Conservation (phyloP, 306 rosid genomes). For the Sophora flavescens region DNA sequence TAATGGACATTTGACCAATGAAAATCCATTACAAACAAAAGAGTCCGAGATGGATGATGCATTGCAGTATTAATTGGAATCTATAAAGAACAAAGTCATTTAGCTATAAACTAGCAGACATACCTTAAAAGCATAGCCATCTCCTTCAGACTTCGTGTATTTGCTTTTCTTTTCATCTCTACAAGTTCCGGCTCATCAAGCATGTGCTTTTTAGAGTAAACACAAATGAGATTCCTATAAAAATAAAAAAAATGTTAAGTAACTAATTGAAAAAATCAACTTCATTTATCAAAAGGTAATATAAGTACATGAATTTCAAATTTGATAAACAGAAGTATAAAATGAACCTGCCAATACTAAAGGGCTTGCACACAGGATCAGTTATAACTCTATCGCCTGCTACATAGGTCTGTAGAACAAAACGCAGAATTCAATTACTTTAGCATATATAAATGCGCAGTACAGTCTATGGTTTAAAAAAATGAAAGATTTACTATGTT, state of each 20-base stretch:
- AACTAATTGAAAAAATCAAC: constrained; percentile 25
- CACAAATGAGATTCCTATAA: constrained; percentile 92
- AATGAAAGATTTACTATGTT: constrained; percentile 65
- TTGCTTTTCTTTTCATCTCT: constrained; percentile 90
- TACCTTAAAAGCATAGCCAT: constrained; percentile 93
- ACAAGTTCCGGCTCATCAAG: constrained; percentile 78
- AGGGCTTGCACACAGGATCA: constrained; percentile 96
- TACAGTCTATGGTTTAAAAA: constrained; percentile 27
- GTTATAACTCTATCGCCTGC: constrained; percentile 97
- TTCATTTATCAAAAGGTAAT: constrained; percentile 30
- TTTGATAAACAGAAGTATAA: constrained; percentile 41
- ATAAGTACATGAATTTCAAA: constrained; percentile 22
- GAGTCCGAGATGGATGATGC: constrained; percentile 26
- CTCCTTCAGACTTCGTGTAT: constrained; percentile 92
- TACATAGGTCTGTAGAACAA: constrained; percentile 71
- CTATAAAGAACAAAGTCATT: constrained; percentile 10
- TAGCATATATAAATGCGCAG: constrained; percentile 40
- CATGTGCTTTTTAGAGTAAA: constrained; percentile 98
- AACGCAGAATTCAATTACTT: constrained; percentile 52
- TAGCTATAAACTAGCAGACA: constrained; percentile 40
- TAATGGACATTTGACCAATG: constrained; percentile 26
- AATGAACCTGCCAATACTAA: constrained; percentile 95
- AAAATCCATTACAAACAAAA: constrained; percentile 29
- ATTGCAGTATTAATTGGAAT: constrained; percentile 28
- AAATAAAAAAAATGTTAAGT: constrained; percentile 13